Evolutionary conservation across 371 early-diverging fungal genomes (phyloP), one percentile per base, ranked within the genome.

Genomic region (Rhizopus arrhizus): DNA sequence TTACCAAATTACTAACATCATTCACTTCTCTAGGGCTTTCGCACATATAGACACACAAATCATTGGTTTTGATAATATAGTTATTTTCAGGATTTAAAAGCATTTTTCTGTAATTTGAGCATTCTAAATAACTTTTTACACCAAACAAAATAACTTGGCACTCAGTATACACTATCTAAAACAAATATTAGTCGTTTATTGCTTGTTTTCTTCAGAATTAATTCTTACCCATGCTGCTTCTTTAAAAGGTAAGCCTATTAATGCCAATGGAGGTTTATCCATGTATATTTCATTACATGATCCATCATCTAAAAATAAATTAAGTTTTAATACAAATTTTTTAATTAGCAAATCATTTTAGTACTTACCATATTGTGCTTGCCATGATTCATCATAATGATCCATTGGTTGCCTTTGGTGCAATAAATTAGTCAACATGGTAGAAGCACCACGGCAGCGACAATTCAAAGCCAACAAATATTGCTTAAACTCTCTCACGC

Each of bases 91-190:
- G 92, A 52, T 92, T 92, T 35, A 90, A 62, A 8, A 84, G 56
- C 22, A 90, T 77, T 50, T 80, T 73, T 15, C 70, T 53, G 7
- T 65, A 66, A 7, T 67, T 64, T 31, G 58, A 57, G 28, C 62
- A 50, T 3, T 49, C 40, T 28, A 73, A 47, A 10, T 34, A 56
- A 1, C 73, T 68, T 32, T 84, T 84, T 12, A 89, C 74, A 29
- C 84, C 90, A 74, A 89, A 81, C 60, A 89, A 60, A 15, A 89
- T 81, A 5, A 85, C 82, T 69, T 92, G 92, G 50, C 87, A 89
- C 64, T 92, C 89, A 11, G 77, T 73, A 65, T 73, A 92, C 9
- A 86, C 58, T 57, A 84, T 78, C 74, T 81, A 47, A 9, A 36
- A n/a, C 32, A 45, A 50, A 4, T 15, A 10, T 4, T 32, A 11